Evolutionary conservation across 495 filamentous ascomycete species (phyloP).

Genomic region (Penicillium canariense): DNA sequence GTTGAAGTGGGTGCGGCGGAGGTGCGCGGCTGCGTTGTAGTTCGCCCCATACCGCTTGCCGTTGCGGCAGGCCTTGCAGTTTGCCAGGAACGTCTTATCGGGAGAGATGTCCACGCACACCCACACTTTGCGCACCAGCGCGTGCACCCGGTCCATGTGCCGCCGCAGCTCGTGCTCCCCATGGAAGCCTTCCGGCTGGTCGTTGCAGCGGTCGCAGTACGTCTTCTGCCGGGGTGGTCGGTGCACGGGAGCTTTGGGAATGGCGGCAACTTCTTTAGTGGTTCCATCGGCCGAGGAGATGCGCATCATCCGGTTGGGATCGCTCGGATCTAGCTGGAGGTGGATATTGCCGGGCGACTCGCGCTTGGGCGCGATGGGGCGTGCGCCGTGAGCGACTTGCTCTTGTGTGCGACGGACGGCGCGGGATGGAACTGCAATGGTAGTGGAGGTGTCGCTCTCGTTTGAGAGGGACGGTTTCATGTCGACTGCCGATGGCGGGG

Average conservation of each 20-base stretch:
- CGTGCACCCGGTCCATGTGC: constrained; percentile 80
- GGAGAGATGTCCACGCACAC: constrained; percentile 69
- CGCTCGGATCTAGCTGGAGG: constrained; percentile 28
- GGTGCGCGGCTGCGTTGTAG: constrained; percentile 93
- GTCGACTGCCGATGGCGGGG: constrained; percentile 22
- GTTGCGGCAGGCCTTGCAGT: constrained; percentile 81
- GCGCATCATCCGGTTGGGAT: constrained; percentile 51
- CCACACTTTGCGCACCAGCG: constrained; percentile 71
- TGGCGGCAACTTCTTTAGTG: constrained; percentile 58
- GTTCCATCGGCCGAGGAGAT: constrained; percentile 57
- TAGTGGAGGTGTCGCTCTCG: constrained; percentile 32
- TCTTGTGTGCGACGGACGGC: constrained; percentile 44
- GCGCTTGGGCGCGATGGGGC: constrained; percentile 47
- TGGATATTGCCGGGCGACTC: constrained; percentile 23
- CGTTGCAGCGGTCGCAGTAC: constrained; percentile 68
- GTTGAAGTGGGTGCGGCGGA: constrained; percentile 86
- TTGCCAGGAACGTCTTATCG: constrained; percentile 63
- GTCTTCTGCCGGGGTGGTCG: constrained; percentile 77
- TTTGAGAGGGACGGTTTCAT: constrained; percentile 38
- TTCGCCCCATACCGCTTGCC: constrained; percentile 85
- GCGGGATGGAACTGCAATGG: constrained; percentile 32
- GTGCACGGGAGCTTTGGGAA: constrained; percentile 69
- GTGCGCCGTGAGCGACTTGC: constrained; percentile 40
- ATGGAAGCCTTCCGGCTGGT: constrained; percentile 82
- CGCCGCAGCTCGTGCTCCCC: constrained; percentile 91